phyloP scores from a whole-genome alignment of 441 rosid species.

The Populus hybrid region DNA sequence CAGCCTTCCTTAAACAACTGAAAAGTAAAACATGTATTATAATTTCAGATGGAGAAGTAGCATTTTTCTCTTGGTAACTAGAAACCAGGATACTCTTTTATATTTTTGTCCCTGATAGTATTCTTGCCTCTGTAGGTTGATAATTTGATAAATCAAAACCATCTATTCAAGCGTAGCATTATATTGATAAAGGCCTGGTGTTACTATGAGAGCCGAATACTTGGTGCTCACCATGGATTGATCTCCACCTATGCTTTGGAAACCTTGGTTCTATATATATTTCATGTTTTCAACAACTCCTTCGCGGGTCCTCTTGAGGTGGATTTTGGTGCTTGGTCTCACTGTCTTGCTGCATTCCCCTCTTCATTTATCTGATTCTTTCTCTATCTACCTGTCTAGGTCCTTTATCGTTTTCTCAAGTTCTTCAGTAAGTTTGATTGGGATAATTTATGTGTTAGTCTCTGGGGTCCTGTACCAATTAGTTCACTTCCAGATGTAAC shows the following conservation, averaged over 20 bases:
- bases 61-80: constrained; percentile 15
- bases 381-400: constrained; percentile 42
- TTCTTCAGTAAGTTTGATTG: constrained; percentile 99
- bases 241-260: constrained; percentile 97
- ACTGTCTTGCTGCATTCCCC: constrained; percentile 15
- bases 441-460: constrained; percentile 95
- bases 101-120: constrained; percentile 12
- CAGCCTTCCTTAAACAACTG: not conserved
- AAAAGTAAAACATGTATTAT: not conserved
- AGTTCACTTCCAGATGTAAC: constrained; percentile 80
- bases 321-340: constrained; percentile 14
- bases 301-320: constrained; percentile 98
- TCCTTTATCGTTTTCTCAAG: constrained; percentile 93
- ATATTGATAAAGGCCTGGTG: constrained; percentile 99
- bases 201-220: constrained; percentile 97
- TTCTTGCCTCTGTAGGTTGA: constrained; percentile 61
- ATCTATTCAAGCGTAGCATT: constrained; percentile 92
- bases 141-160: constrained; percentile 65
- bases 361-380: constrained; percentile 22
- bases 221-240: constrained; percentile 99
- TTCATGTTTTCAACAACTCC: constrained; percentile 84
- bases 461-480: constrained; percentile 95
- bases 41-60: not conserved
- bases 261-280: constrained; percentile 97
- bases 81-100: constrained; percentile 2